phyloP scores from a whole-genome alignment of 441 rosid genomes.

The Adansonia rubrostipa region DNA sequence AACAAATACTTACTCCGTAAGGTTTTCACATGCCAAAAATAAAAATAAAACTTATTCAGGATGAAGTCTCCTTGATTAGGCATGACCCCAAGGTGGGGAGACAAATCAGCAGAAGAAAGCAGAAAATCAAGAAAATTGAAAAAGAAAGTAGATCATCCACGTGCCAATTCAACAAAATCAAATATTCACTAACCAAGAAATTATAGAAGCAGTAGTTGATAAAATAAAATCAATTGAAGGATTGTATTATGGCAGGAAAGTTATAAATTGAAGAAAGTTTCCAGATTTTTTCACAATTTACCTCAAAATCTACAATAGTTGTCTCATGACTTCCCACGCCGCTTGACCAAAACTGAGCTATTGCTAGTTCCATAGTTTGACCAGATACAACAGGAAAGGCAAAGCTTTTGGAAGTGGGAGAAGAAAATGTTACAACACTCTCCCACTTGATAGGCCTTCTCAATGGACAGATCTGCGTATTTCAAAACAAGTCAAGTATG shows the following conservation, averaged over 20 bases:
- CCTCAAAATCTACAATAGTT: conserved; percentile 92
- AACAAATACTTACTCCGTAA: neutral
- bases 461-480: conserved; percentile 83
- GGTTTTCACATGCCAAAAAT: conserved; percentile 12
- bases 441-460: conserved; percentile 96
- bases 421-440: conserved; percentile 71
- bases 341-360: conserved; percentile 99
- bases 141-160: conserved; percentile 5
- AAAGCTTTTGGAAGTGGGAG: conserved; percentile 83
- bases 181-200: neutral
- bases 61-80: conserved; percentile 14
- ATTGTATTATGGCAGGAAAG: neutral
- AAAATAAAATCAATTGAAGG: neutral
- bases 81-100: neutral
- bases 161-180: neutral
- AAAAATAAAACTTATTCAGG: conserved; percentile 17
- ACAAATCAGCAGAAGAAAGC: neutral
- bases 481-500: conserved; percentile 41
- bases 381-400: conserved; percentile 85
- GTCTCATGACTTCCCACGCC: conserved; percentile 94
- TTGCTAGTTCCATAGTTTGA: conserved; percentile 89
- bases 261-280: neutral
- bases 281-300: conserved; percentile 32
- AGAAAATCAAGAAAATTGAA: conserved; percentile 19
- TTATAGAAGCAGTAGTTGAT: neutral